These are phyloP conservation scores for Nissolia schottii DNA, from an alignment of 306 rosid genomes.

Conservation along the genomic window DNA sequence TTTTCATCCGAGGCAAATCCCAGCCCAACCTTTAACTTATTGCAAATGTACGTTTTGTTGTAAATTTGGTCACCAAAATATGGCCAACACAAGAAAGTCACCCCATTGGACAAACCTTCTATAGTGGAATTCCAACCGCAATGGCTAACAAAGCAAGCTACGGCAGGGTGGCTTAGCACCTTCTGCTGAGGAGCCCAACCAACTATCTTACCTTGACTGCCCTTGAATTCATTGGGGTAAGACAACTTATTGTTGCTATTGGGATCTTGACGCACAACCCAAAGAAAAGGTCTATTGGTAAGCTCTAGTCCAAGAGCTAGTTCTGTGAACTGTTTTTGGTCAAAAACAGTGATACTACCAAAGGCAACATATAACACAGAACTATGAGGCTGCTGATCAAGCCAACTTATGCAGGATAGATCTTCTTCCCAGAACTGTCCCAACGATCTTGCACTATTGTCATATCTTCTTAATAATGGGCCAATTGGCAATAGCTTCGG, in stretches of 20 bases:
- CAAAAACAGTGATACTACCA: conserved; percentile 25
- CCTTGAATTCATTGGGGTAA: conserved; percentile 12
- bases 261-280: conserved; percentile 38
- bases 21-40: conserved; percentile 42
- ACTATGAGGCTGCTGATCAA: conserved; percentile 25
- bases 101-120: conserved; percentile 44
- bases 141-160: conserved; percentile 45
- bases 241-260: background rate
- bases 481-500: conserved; percentile 34
- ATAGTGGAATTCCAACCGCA: conserved; percentile 54
- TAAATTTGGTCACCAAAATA: conserved; percentile 33
- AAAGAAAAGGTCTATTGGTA: conserved; percentile 28
- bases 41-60: conserved; percentile 30
- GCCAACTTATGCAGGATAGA: background rate
- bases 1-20: conserved; percentile 31
- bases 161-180: conserved; percentile 33
- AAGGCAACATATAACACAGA: conserved; percentile 35
- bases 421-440: conserved; percentile 30
- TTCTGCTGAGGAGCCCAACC: conserved; percentile 46
- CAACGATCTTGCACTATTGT: background rate
- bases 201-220: conserved; percentile 25
- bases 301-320: conserved; percentile 30
- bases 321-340: conserved; percentile 27
- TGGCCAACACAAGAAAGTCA: conserved; percentile 55
- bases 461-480: conserved; percentile 22